phyloP scores from a whole-genome alignment of 331 rosid genomes.

The Acacia concinna region DNA sequence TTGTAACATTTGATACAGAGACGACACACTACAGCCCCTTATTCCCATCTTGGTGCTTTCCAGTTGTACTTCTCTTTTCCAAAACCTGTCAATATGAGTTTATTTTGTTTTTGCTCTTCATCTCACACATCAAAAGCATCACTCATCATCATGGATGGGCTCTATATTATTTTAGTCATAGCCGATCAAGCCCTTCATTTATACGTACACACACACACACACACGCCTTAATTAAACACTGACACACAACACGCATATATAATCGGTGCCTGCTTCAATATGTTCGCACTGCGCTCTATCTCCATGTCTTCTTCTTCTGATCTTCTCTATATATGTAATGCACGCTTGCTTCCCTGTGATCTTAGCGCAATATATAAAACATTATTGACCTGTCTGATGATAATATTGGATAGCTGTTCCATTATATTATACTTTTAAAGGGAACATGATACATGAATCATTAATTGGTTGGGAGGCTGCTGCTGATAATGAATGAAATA shows the following conservation, averaged over 20 bases:
- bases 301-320: too few species aligned
- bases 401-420: neutral
- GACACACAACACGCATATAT: too few species aligned
- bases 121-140: conserved; percentile 24
- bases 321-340: neutral
- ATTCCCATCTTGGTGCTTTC: conserved; percentile 23
- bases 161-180: conserved; percentile 15
- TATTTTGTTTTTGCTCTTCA: conserved; percentile 10
- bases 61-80: conserved; percentile 32
- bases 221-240: conserved; percentile 24
- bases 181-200: conserved; percentile 13
- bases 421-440: neutral
- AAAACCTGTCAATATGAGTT: neutral
- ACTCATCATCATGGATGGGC: conserved; percentile 44
- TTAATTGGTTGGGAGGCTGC: conserved; percentile 1
- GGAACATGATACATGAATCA: conserved; percentile 14
- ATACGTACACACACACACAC: neutral
- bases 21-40: neutral
- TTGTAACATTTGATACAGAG: neutral
- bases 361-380: neutral
- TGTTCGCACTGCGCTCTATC: too few species aligned
- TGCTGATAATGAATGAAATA: conserved; percentile 15
- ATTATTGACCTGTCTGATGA: neutral
- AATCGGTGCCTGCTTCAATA: too few species aligned
- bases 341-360: neutral